Percentiles rank a stretch among this genome's conserved stretches.
phyloP scores from a whole-genome alignment of 495 filamentous ascomycete species.

The Penicillium ucsense region DNA sequence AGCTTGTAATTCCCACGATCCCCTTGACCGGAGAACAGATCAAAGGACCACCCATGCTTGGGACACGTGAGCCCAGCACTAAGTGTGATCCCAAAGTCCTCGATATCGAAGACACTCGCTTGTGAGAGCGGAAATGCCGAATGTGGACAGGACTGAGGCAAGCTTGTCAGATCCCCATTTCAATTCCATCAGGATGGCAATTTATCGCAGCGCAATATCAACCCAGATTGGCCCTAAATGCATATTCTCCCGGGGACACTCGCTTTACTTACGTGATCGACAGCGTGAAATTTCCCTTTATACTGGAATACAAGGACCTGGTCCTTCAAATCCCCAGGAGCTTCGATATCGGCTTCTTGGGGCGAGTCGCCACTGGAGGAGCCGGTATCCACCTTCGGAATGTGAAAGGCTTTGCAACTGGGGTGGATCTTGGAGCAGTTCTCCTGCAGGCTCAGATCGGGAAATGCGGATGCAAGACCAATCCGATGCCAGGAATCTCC shows the following conservation, averaged over 20 bases:
- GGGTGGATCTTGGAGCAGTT: conserved; percentile 22
- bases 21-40: conserved; percentile 43
- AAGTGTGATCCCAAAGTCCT: conserved; percentile 45
- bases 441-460: conserved; percentile 33
- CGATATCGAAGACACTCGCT: conserved; percentile 50
- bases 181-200: too few species aligned
- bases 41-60: conserved; percentile 54
- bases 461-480: conserved; percentile 41
- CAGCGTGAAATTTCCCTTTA: conserved; percentile 46
- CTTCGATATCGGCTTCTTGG: conserved; percentile 30
- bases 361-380: conserved; percentile 6
- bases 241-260: neutral
- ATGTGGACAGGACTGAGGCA: conserved; percentile 48
- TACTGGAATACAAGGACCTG: conserved; percentile 51
- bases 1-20: conserved; percentile 50
- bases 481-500: conserved; percentile 23
- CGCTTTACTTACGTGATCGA: conserved; percentile 44
- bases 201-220: too few species aligned
- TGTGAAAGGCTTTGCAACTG: conserved; percentile 46
- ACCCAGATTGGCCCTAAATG: too few species aligned
- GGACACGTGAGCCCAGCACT: conserved; percentile 47
- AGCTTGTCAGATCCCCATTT: too few species aligned
- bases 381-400: conserved; percentile 28
- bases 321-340: conserved; percentile 39
- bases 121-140: conserved; percentile 47